These are phyloP conservation scores for Neurospora tetraspora DNA, from an alignment of 495 filamentous ascomycete genomes.

Conservation along the genomic window DNA sequence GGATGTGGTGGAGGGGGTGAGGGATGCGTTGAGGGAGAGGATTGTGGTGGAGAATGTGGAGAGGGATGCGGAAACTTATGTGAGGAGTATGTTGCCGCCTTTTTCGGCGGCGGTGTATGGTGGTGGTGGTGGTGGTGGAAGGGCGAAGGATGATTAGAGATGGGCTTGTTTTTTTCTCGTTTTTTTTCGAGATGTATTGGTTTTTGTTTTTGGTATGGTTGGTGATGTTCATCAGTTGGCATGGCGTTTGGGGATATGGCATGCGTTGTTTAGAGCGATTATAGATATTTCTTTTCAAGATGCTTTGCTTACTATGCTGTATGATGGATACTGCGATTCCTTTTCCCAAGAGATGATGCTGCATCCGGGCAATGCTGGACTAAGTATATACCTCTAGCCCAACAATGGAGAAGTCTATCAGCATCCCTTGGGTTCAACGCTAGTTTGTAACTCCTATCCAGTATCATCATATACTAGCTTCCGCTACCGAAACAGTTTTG, in stretches of 20 bases:
- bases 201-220: neutral
- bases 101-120: constrained; percentile 5
- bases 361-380: neutral
- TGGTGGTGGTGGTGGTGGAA: neutral
- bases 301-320: neutral
- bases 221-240: neutral
- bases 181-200: neutral
- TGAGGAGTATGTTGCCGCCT: constrained; percentile 32
- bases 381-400: neutral
- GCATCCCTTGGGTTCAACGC: neutral
- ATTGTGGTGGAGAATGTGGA: constrained; percentile 39
- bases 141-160: neutral
- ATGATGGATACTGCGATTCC: neutral
- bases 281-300: neutral
- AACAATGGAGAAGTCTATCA: neutral
- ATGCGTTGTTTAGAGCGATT: neutral
- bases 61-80: constrained; percentile 46
- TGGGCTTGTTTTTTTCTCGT: neutral
- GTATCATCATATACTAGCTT: neutral
- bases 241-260: neutral
- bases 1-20: constrained; percentile 47
- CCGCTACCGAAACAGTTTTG: neutral
- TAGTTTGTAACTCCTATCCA: neutral
- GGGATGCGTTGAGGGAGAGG: constrained; percentile 41
- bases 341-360: neutral